Evolutionary conservation across 805 yeast species (phyloP).

Genomic region (Debaryomyces hansenii): DNA sequence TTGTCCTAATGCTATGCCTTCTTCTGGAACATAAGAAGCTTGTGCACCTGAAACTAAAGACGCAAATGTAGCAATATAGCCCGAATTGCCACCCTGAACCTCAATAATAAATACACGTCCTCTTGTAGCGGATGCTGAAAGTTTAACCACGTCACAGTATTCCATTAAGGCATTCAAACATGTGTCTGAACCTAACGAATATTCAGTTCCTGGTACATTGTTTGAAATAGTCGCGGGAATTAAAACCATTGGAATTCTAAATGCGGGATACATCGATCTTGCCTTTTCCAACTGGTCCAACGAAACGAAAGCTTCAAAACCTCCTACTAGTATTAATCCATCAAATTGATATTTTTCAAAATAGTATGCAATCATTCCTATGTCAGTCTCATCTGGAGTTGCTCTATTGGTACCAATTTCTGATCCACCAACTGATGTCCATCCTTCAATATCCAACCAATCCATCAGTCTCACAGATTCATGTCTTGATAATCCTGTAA

Average conservation of each 20-base stretch:
- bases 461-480: slow-evolving; percentile 72
- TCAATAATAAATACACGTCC: slow-evolving; percentile 94
- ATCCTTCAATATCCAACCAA: slow-evolving; percentile 86
- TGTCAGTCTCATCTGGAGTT: slow-evolving; percentile 72
- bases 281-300: slow-evolving; percentile 79
- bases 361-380: slow-evolving; percentile 90
- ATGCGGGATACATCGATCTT: slow-evolving; percentile 78
- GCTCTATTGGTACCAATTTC: slow-evolving; percentile 95
- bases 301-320: slow-evolving; percentile 93
- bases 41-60: slow-evolving; percentile 89
- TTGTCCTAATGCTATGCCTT: slow-evolving; percentile 64
- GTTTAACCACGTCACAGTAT: slow-evolving; percentile 94
- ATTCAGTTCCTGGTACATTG: slow-evolving; percentile 98
- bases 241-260: slow-evolving; percentile 90
- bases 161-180: slow-evolving; percentile 88
- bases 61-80: slow-evolving; percentile 85
- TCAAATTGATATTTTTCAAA: slow-evolving; percentile 86
- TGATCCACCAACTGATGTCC: slow-evolving; percentile 91
- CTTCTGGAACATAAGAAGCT: slow-evolving; percentile 89
- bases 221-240: slow-evolving; percentile 96
- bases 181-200: slow-evolving; percentile 93
- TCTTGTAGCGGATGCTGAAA: slow-evolving; percentile 91
- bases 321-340: slow-evolving; percentile 91
- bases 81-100: slow-evolving; percentile 97
- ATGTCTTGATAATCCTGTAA: slow-evolving; percentile 86